Evolutionary conservation across 1,284 basidiomycete genomes (phyloP).

Genomic region (Moesziomyces antarcticus): DNA sequence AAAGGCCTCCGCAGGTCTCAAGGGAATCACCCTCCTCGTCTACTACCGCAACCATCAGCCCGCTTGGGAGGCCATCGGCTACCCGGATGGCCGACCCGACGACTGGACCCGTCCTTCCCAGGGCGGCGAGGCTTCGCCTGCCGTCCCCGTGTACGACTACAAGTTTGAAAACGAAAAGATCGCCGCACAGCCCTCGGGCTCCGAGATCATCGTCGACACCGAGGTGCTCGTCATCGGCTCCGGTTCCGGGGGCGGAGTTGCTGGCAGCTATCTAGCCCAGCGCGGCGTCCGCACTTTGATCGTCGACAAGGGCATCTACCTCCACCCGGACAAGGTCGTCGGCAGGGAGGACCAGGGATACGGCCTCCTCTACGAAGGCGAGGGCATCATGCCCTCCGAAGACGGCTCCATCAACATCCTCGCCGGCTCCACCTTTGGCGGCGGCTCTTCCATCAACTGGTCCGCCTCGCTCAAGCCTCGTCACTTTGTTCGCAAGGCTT

Average conservation of each 20-base stretch:
- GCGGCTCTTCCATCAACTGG: slow-evolving; percentile 71
- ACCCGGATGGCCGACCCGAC: slow-evolving; percentile 52
- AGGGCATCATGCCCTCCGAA: slow-evolving; percentile 68
- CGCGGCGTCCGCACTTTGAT: slow-evolving; percentile 69
- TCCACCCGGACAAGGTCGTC: slow-evolving; percentile 65
- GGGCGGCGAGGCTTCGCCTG: slow-evolving; percentile 18
- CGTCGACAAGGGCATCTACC: slow-evolving; percentile 70
- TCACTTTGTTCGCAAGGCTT: slow-evolving; percentile 68
- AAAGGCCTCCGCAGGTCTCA: slow-evolving; percentile 61
- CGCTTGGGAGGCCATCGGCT: slow-evolving; percentile 64
- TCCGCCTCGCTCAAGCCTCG: slow-evolving; percentile 69
- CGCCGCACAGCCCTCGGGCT: slow-evolving; percentile 40
- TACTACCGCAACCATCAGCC: slow-evolving; percentile 60
- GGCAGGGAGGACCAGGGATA: slow-evolving; percentile 68
- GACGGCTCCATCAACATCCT: slow-evolving; percentile 69
- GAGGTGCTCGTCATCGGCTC: slow-evolving; percentile 69
- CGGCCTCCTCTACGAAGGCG: slow-evolving; percentile 68
- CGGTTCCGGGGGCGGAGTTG: slow-evolving; percentile 70
- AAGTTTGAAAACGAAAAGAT: slow-evolving; percentile 64
- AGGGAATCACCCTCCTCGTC: slow-evolving; percentile 55
- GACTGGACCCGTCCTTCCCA: slow-evolving; percentile 55
- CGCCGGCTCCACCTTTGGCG: slow-evolving; percentile 70
- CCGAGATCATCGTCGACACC: slow-evolving; percentile 58
- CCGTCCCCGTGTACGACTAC: slow-evolving; percentile 51
- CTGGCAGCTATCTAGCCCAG: slow-evolving; percentile 65